Evolutionary conservation across 768 basidiomycete genomes (phyloP), one percentile per base, ranked within the genome.

Genomic region (Boletus subcaerulescens): DNA sequence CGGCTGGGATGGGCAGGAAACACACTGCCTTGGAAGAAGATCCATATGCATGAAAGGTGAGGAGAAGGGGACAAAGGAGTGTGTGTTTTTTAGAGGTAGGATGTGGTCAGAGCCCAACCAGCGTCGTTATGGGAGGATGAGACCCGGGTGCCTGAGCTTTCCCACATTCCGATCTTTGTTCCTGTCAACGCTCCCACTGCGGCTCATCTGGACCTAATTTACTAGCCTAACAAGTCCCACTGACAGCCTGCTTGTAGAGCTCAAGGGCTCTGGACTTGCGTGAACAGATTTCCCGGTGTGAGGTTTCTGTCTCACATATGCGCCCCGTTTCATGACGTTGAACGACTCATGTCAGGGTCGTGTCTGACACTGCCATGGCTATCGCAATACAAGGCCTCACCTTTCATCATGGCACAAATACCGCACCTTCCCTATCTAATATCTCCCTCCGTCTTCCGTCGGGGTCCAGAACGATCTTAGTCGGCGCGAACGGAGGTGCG

Each of bases 401-500:
- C 6, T 94, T 86, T 69, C 50, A 68, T 14, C 85, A 91, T 62
- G 71, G 68, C 20, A 60, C 74, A 8, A 60, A 57, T 45, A 58
- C 63, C 4, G 65, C 73, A 3, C 77, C 83, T 2, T 82, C 91
- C 2, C 80, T 99, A 38, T 60, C 73, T 11, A 75, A 87, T 61
- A 77, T 98, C 58, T 76, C 76, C 59, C 73, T 98, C 29, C 60
- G 76, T 50, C 80, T 98, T 5, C 83, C 84, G 3, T 75, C 72
- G 17, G 96, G 93, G 1, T 88, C 88, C 2, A 80, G 95, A 45
- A 93, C 91, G 45, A 80, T 99, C 56, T 74, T 98, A 43, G 76
- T 98, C 39, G 96, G 97, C 45, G 92, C 93, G 20, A 98, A 98
- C 68, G 96, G 96, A 73, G 94, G 93, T 91, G 51, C 56, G 83